Base-by-base conservation (phyloP, 805 yeast species). In the baker's yeast (Saccharomyces cerevisiae) region DNA sequence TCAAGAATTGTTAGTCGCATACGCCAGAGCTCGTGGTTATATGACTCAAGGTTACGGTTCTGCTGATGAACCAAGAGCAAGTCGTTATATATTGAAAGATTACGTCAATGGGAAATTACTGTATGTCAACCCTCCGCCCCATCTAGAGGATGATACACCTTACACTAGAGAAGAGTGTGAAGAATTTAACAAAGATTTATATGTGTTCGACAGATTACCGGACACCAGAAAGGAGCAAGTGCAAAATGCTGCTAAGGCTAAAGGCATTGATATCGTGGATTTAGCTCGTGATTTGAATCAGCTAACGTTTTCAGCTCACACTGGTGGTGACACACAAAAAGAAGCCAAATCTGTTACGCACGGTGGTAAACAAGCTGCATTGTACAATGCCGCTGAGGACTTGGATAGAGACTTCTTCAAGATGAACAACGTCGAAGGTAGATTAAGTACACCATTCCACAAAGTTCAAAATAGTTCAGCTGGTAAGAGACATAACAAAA, bases 21-120 rank as follows among this genome's bases (percentile, higher is more conserved):
- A 94, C 67, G 98, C 97, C 6, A 81, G 95, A 73, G 94, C 97
- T 2, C 82, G 99, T 73, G 99, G 99, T 63, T 94, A 82, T 69
- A 91, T 89, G 95, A 87, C 97, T 0, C 97, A 95, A 70, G 96
- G 96, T 66, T 91, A 88, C 67, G 98, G 98, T 66, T 82, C 89
- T 61, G 98, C 99, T 2, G 99, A 94, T 75, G 95, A 90, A 69
- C 83, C 96, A 47, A 80, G 99, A 70, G 96, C 99, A 13, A 84
- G 97, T 46, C 80, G 99, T 69, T 87, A 88, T 61, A 81, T 94
- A 52, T 78, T 94, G 68, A 94, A 94, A 71, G 99, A 94, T 70
- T 94, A 90, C 63, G 97, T 95, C 28, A 88, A 81, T 69, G 99
- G 98, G 59, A 91, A 89, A 69, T 75, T 94, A 54, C 74, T 89